Evolutionary conservation across 768 basidiomycete genomes (phyloP), one percentile per base, ranked within the genome.

Genomic region (Mycena albidolilacea): DNA sequence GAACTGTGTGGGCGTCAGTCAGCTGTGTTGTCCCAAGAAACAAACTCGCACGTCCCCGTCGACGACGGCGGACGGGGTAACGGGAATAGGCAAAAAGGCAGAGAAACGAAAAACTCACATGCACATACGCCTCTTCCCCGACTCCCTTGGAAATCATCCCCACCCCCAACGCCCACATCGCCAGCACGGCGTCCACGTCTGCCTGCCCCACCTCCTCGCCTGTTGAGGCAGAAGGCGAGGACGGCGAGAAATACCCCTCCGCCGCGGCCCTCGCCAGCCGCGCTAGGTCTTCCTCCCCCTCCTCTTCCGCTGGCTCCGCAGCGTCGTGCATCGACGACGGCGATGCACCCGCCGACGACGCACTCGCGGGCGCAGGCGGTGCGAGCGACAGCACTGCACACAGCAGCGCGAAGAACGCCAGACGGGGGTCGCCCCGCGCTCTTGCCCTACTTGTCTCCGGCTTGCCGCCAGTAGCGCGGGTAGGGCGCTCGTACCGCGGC

Each of bases 401-500:
- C 37, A 74, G 12, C 52, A 74, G 60, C 50, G 73, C 76, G n/a
- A 77, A 77, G 60, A 77, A 75, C 59, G 73, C 71, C 21, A 75
- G 0, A 3, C 73, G 57, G 15, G 50, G 39, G 17, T 72, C 75
- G 38, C 71, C 65, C 37, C 30, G 30, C 30, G 30, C 69, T 50
- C 57, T 7, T 43, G 5, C 55, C 6, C 41, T 35, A 2, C 9
- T 12, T 14, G 44, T 5, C 23, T 3, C 44, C 19, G 44, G 7
- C 46, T 30, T 30, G 30, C 0, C 30, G 30, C 30, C 30, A 30
- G 30, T 30, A 30, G 30, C 30, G 2, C 30, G 30, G 30, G 30
- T 4, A 30, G 30, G 30, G 30, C 30, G 30, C 30, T 30, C 30
- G 30, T 30, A 30, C 30, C 41, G 41, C 41, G 41, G 41, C 41